Base-by-base conservation (phyloP, 805 yeast genomes). In the Saccharomycopsis malanga region DNA sequence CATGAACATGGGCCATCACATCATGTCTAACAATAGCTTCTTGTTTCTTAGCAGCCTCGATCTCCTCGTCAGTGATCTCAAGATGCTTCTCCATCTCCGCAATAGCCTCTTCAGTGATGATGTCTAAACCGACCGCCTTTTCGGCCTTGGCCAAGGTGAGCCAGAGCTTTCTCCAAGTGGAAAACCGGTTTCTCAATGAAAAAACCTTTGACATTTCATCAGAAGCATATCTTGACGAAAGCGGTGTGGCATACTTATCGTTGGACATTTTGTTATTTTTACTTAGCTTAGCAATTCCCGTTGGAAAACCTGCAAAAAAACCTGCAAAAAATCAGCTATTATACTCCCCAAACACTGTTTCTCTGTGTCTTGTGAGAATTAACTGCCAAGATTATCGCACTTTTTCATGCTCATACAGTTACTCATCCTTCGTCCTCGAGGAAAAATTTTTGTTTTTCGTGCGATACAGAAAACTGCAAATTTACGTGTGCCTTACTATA, bases 91-190 rank as follows among this genome's bases (percentile, higher is more conserved):
- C 69, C 87, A 93, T 83, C 72, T 93, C 86, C 61, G 76, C 83
- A 56, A 93, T 77, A 43, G 98, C 98, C 64, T 87, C 93, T 56
- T 88, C 95, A 23, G 91, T 77, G 65, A 93, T 82, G 46, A 89
- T 81, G 44, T 72, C 71, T 49, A 93, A 74, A 2, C 98, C 98
- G 43, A 89, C 76, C 63, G 87, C 87, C 68, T 87, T 75, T 71
- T 93, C 98, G 52, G 98, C 98, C 61, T 82, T 81, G 57, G 98
- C 98, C 58, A 93, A 74, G 65, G 85, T 89, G 62, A 80, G 77
- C 98, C 98, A 93, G 56, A 93, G 77, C 67, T 87, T 87, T 77
- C 98, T 86, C 98, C 98, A 93, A 35, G 98, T 93, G 45, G 96
- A 84, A 69, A 85, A 93, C 63, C 98, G 77, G 73, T 85, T 93